Evolutionary conservation across 352 stramenopile species (phyloP).

Genomic region (Phytophthora quininea): DNA sequence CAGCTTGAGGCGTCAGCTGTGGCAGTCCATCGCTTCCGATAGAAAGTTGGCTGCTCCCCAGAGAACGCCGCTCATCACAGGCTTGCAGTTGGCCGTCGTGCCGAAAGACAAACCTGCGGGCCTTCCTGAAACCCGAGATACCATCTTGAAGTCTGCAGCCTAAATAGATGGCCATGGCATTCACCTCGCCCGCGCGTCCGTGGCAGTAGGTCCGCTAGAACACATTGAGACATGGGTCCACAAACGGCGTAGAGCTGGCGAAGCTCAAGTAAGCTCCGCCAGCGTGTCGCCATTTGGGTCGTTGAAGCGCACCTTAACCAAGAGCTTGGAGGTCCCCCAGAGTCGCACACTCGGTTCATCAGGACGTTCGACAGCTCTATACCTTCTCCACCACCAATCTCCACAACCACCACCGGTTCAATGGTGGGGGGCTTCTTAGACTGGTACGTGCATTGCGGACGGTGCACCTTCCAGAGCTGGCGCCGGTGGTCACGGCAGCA

Average conservation of each 20-base stretch:
- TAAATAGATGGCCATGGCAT: background rate
- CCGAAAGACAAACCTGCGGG: background rate
- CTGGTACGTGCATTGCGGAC: constrained; percentile 10
- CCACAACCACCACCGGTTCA: background rate
- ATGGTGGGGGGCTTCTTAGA: constrained; percentile 2
- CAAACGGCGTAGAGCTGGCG: constrained; percentile 10
- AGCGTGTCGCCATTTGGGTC: constrained; percentile 12
- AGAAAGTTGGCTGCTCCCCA: constrained; percentile 26
- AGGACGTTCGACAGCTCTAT: constrained; percentile 17
- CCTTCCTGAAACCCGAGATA: constrained; percentile 1
- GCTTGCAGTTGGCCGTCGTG: background rate
- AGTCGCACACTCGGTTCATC: constrained; percentile 20
- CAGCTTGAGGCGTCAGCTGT: constrained; percentile 14
- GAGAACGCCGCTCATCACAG: constrained; percentile 24
- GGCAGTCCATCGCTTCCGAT: constrained; percentile 27
- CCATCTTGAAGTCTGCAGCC: background rate
- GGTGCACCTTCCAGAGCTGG: constrained; percentile 19
- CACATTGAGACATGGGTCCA: constrained; percentile 7
- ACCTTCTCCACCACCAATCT: constrained; percentile 10
- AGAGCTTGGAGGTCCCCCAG: constrained; percentile 4
- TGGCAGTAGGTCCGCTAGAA: background rate
- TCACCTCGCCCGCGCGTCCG: background rate
- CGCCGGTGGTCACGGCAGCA: constrained; percentile 21
- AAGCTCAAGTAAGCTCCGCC: constrained; percentile 21
- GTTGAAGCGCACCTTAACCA: constrained; percentile 13